phyloP scores from a whole-genome alignment of 108 stramenopile species.

The Bacterosira constricta region DNA sequence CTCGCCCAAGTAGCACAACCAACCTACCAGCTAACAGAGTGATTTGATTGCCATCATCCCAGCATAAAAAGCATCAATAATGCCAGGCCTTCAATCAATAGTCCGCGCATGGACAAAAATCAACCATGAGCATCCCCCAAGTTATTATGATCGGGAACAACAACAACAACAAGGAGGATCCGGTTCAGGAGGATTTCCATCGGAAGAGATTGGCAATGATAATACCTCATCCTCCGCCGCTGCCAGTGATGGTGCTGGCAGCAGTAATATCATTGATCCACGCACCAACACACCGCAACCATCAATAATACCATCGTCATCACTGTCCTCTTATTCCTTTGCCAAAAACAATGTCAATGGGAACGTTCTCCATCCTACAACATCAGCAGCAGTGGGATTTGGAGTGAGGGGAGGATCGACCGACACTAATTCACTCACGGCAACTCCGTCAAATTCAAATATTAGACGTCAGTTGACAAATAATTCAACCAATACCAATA shows the following conservation, averaged over 20 bases:
- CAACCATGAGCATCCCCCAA: conserved; percentile 17
- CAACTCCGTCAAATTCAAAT: too few relatives aligned
- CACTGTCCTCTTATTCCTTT: conserved; percentile 14
- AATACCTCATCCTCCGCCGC: background rate
- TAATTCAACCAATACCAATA: background rate
- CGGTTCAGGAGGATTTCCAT: background rate
- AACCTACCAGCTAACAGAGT: too few relatives aligned
- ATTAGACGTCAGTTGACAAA: background rate
- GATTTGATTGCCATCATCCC: too few relatives aligned
- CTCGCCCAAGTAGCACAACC: too few relatives aligned
- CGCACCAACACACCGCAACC: too few relatives aligned
- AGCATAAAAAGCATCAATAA: too few relatives aligned
- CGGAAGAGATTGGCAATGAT: background rate
- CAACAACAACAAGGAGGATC: background rate
- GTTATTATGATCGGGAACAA: background rate
- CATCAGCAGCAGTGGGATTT: background rate
- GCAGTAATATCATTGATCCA: background rate
- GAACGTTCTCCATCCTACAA: background rate
- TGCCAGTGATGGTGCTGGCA: background rate
- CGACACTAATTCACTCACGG: too few relatives aligned
- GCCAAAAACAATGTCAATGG: background rate
- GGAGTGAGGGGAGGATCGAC: too few relatives aligned
- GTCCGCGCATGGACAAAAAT: conserved; percentile 24
- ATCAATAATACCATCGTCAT: background rate
- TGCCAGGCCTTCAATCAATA: conserved; percentile 9